Conservation (phyloP, 2,329 filamentous ascomycete species). For the Dothiorella sarmentorum region DNA sequence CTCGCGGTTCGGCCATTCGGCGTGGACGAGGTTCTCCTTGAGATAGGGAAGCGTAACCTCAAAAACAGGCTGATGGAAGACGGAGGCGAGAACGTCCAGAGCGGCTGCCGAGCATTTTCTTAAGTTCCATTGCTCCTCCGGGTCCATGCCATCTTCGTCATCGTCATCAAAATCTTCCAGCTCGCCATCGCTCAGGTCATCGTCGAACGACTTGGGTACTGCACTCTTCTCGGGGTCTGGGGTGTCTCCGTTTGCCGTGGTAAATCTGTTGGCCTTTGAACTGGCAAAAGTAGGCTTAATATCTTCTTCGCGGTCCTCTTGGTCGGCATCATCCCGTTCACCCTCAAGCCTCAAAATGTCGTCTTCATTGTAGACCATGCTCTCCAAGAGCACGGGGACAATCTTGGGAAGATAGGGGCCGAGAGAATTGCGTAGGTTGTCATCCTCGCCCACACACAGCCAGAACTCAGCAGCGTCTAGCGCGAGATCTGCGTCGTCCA, state of each 20-base stretch:
- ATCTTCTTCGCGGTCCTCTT: conserved; percentile 85
- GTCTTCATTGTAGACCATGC: conserved; percentile 95
- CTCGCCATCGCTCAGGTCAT: conserved; percentile 83
- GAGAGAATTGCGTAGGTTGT: conserved; percentile 71
- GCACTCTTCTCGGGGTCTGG: conserved; percentile 47
- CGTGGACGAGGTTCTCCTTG: conserved; percentile 80
- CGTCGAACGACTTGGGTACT: conserved; percentile 53
- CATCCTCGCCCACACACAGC: conserved; percentile 87
- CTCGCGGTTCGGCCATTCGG: conserved; percentile 88
- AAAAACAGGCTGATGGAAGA: conserved; percentile 86
- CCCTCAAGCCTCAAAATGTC: conserved; percentile 82
- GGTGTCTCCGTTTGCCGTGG: conserved; percentile 37
- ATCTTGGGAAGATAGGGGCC: conserved; percentile 78
- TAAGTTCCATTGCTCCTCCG: conserved; percentile 91
- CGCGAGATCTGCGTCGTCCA: conserved; percentile 81
- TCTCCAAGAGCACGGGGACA: conserved; percentile 84
- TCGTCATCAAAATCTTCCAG: conserved; percentile 72
- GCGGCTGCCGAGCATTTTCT: conserved; percentile 96
- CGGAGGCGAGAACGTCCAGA: conserved; percentile 86
- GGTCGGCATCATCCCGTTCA: conserved; percentile 75
- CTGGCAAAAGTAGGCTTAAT: conserved; percentile 91
- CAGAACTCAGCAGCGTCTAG: conserved; percentile 97
- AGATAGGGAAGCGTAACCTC: conserved; percentile 89
- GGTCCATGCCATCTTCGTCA: conserved; percentile 65
- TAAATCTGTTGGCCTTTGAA: conserved; percentile 54